phyloP scores from a whole-genome alignment of 208 protist species.

The Leishmania arabica region DNA sequence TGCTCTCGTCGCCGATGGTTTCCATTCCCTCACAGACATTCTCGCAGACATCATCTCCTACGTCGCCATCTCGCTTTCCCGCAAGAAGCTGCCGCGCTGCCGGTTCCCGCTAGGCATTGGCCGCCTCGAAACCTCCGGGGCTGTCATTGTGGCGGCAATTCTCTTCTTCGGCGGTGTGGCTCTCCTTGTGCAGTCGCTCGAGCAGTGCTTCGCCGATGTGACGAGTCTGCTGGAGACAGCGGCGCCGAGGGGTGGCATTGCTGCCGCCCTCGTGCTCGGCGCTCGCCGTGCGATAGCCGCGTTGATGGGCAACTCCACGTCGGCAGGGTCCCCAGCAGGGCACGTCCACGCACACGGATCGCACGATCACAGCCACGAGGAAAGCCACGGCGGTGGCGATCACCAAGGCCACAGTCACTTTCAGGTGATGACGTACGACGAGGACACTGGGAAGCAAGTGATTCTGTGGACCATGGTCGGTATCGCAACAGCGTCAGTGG shows the following conservation, averaged over 20 bases:
- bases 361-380: slow-evolving; percentile 17
- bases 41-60: slow-evolving; percentile 84
- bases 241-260: slow-evolving; percentile 11
- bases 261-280: slow-evolving; percentile 12
- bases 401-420: slow-evolving; percentile 85
- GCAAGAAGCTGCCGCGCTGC: slow-evolving; percentile 70
- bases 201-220: slow-evolving; percentile 44
- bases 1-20: slow-evolving; percentile 86
- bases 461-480: slow-evolving; percentile 87
- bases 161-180: slow-evolving; percentile 76
- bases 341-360: not conserved
- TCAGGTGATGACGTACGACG: slow-evolving; percentile 57
- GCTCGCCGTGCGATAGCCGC: slow-evolving; percentile 7
- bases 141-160: slow-evolving; percentile 76
- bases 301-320: not conserved
- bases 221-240: slow-evolving; percentile 14
- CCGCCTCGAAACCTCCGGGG: slow-evolving; percentile 79
- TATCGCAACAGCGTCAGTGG: slow-evolving; percentile 63
- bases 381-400: slow-evolving; percentile 30
- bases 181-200: slow-evolving; percentile 74
- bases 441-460: slow-evolving; percentile 46
- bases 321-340: not conserved
- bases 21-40: slow-evolving; percentile 86
- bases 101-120: slow-evolving; percentile 86
- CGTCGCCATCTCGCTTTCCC: slow-evolving; percentile 60